phyloP scores from a whole-genome alignment of 257 asterid genomes.

The Penstemon eatonii region DNA sequence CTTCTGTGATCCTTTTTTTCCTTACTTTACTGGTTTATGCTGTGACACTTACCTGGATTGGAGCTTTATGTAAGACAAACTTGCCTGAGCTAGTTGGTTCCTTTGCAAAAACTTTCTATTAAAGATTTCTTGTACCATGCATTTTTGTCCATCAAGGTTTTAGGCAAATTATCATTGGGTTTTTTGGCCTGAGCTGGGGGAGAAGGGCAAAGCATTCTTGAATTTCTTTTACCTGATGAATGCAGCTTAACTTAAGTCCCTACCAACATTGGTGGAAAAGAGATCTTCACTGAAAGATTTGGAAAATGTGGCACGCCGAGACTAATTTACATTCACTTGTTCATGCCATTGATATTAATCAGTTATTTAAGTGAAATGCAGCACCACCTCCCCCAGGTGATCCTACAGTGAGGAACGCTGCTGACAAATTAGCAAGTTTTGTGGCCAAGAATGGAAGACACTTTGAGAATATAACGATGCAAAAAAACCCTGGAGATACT shows the following conservation, averaged over 20 bases:
- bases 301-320: conserved; percentile 82
- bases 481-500: conserved; percentile 95
- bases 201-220: conserved; percentile 54
- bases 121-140: conserved; percentile 2
- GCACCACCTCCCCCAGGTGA: conserved; percentile 89
- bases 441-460: conserved; percentile 98
- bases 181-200: conserved; percentile 29
- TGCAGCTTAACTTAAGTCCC: conserved; percentile 78
- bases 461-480: conserved; percentile 83
- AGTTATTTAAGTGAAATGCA: conserved; percentile 97
- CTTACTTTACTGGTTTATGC: neutral
- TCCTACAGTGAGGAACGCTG: conserved; percentile 89
- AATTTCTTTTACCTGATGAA: conserved; percentile 67
- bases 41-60: conserved; percentile 14
- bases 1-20: conserved; percentile 4
- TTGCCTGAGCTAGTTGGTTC: conserved; percentile 20
- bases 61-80: conserved; percentile 6
- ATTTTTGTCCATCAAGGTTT: conserved; percentile 11
- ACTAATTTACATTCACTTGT: conserved; percentile 79
- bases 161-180: conserved; percentile 32
- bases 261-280: conserved; percentile 70
- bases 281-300: conserved; percentile 80
- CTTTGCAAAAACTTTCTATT: conserved; percentile 1
- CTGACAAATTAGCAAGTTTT: conserved; percentile 90
- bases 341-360: conserved; percentile 90